Percentiles rank a stretch among this genome's conserved stretches.
These are phyloP conservation scores for Lepidopterella palustris DNA, from an alignment of 495 filamentous ascomycete species.

Conservation along the genomic window DNA sequence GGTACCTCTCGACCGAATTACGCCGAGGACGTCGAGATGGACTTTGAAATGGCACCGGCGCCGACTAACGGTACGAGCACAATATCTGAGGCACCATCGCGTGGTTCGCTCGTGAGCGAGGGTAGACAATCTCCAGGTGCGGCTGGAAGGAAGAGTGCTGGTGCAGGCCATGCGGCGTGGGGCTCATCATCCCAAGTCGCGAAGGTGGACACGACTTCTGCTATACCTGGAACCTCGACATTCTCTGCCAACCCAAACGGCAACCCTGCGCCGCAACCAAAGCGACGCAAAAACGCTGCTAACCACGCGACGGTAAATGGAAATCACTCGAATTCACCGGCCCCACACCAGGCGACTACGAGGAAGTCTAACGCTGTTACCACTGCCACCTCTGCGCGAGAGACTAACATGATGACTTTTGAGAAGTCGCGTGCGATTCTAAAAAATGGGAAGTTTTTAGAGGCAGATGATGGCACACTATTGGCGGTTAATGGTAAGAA, in stretches of 20 bases:
- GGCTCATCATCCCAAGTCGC: slow-evolving; percentile 13
- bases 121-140: slow-evolving; percentile 15
- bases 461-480: slow-evolving; percentile 84
- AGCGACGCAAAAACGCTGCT: slow-evolving; percentile 69
- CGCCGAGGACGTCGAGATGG: slow-evolving; percentile 90
- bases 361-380: slow-evolving; percentile 16
- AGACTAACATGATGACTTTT: slow-evolving; percentile 82
- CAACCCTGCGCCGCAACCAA: slow-evolving; percentile 33
- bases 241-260: slow-evolving; percentile 48
- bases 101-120: slow-evolving; percentile 20
- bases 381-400: slow-evolving; percentile 22
- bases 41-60: slow-evolving; percentile 54
- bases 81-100: slow-evolving; percentile 22
- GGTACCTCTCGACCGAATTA: slow-evolving; percentile 82
- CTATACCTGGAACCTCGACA: slow-evolving; percentile 58
- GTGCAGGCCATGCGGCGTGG: slow-evolving; percentile 23
- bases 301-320: slow-evolving; percentile 23
- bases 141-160: slow-evolving; percentile 21
- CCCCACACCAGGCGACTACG: slow-evolving; percentile 22
- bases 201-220: slow-evolving; percentile 45
- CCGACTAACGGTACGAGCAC: slow-evolving; percentile 21
- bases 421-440: slow-evolving; percentile 60
- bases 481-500: slow-evolving; percentile 77
- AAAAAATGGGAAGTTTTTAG: slow-evolving; percentile 70
- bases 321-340: slow-evolving; percentile 19